Conservation (phyloP, 306 rosid species). For the Coriaria nepalensis region DNA sequence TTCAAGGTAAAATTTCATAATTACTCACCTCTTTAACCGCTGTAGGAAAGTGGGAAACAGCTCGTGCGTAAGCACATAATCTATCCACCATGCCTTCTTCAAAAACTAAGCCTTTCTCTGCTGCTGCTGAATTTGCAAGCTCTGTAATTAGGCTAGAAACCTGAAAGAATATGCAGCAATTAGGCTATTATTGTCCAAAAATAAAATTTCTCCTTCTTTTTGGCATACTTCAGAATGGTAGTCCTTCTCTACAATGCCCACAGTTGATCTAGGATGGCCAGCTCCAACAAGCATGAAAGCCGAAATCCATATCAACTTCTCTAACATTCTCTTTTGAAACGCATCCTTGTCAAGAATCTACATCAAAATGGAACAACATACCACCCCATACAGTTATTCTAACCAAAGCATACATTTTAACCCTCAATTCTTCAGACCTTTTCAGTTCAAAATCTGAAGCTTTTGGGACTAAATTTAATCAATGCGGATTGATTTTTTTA, state of each 20-base stretch:
- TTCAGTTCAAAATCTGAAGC: no score
- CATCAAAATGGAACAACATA: slow-evolving; percentile 5
- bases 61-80: slow-evolving; percentile 74
- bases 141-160: slow-evolving; percentile 65
- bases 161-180: slow-evolving; percentile 30
- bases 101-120: slow-evolving; percentile 55
- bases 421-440: no score
- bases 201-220: no score
- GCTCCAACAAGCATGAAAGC: slow-evolving; percentile 96
- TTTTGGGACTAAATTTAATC: no score
- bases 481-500: no score
- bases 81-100: slow-evolving; percentile 71
- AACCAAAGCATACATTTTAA: not conserved
- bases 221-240: slow-evolving; percentile 50
- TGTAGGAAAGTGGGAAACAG: slow-evolving; percentile 88
- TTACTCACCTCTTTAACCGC: slow-evolving; percentile 99
- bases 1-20: not conserved
- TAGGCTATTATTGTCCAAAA: no score
- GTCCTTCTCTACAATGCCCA: slow-evolving; percentile 75
- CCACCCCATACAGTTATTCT: not conserved
- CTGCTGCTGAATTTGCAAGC: slow-evolving; percentile 63
- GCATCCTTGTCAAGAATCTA: slow-evolving; percentile 77
- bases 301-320: slow-evolving; percentile 91
- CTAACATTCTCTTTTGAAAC: slow-evolving; percentile 86
- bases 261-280: slow-evolving; percentile 69